phyloP scores from a whole-genome alignment of 768 basidiomycete genomes.

The Russula earlei region DNA sequence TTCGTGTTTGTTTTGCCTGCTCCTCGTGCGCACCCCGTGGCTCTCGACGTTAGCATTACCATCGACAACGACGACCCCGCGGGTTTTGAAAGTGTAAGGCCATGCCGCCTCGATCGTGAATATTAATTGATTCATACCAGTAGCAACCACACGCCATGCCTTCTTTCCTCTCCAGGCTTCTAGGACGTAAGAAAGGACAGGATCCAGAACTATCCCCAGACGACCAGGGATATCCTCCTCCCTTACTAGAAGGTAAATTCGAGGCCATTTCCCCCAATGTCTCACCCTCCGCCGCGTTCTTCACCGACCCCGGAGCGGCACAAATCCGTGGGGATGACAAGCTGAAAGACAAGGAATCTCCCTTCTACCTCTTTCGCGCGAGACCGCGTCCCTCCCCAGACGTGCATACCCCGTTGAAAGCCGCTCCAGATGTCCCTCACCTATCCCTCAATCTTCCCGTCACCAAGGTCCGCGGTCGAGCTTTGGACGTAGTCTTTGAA shows the following conservation, averaged over 20 bases:
- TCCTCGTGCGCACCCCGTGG: not conserved
- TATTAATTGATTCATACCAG: conserved; percentile 10
- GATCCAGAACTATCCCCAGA: conserved; percentile 35
- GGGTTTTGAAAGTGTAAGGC: too few species aligned
- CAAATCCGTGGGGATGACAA: conserved; percentile 30
- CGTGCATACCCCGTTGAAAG: conserved; percentile 29
- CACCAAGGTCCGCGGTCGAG: conserved; percentile 39
- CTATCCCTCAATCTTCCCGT: conserved; percentile 55
- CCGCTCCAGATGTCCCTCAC: conserved; percentile 35
- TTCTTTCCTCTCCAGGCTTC: conserved; percentile 70
- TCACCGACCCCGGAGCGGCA: conserved; percentile 24
- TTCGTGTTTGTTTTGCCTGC: not conserved
- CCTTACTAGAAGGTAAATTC: conserved; percentile 65
- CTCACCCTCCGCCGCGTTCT: conserved; percentile 29
- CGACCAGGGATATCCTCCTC: conserved; percentile 31
- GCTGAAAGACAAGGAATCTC: conserved; percentile 30
- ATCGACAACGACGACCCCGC: not conserved
- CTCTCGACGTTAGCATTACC: not conserved
- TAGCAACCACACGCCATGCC: conserved; percentile 35
- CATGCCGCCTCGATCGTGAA: not conserved
- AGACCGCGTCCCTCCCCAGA: conserved; percentile 35
- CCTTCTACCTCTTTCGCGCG: conserved; percentile 42
- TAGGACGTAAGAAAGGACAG: conserved; percentile 62
- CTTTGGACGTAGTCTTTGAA: conserved; percentile 52
- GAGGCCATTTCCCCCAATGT: conserved; percentile 50